Evolutionary conservation across 1,139 yeast genomes (phyloP).

Genomic region (Blastobotrys capitulatus): DNA sequence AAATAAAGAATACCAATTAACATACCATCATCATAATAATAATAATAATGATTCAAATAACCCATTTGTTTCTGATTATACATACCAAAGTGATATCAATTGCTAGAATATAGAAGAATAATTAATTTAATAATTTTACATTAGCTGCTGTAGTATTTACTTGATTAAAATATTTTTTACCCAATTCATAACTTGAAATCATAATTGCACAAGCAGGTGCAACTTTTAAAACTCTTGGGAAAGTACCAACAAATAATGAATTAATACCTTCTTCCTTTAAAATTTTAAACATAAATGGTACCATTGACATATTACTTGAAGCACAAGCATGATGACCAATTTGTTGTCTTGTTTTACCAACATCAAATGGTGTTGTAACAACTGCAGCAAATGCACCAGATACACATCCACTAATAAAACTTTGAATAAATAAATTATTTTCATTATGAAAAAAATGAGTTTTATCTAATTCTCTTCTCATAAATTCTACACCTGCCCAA

Average conservation of each 20-base stretch:
- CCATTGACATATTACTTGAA: conserved; percentile 45
- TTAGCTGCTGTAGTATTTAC: conserved; percentile 14
- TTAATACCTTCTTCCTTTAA: conserved; percentile 63
- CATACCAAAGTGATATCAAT: background rate
- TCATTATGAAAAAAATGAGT: conserved; percentile 33
- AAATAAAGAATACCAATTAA: background rate
- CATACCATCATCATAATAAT: background rate
- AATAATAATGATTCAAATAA: background rate
- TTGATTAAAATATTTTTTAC: conserved; percentile 53
- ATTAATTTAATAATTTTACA: background rate
- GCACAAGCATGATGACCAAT: conserved; percentile 41
- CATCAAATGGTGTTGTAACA: conserved; percentile 91
- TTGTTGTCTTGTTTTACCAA: conserved; percentile 91
- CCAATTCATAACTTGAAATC: conserved; percentile 92
- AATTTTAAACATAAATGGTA: conserved; percentile 57
- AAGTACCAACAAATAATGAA: conserved; percentile 78
- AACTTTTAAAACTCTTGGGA: conserved; percentile 81
- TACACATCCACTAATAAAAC: conserved; percentile 78
- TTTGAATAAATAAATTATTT: conserved; percentile 55
- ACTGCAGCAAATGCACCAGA: conserved; percentile 86
- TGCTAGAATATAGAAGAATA: background rate
- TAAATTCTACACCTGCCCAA: conserved; percentile 62
- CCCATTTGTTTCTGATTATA: conserved; percentile 5
- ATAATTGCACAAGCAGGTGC: conserved; percentile 98
- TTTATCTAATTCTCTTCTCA: conserved; percentile 24